Base-by-base conservation (phyloP, 495 filamentous ascomycete species). In the Trichoderma virens region DNA sequence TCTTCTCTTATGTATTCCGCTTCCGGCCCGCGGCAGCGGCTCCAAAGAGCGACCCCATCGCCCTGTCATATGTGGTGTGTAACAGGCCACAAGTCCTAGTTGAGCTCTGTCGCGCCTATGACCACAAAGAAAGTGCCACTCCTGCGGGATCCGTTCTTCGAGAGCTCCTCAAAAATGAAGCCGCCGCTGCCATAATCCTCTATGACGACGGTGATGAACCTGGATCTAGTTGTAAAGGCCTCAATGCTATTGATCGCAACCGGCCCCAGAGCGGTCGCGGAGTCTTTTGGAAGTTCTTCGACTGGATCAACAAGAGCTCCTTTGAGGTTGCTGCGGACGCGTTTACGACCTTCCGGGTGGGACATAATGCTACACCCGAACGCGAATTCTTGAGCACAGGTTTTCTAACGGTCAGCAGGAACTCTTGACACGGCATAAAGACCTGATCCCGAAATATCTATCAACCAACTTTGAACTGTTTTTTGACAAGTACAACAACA, bases 311-410 rank as follows among this genome's bases (percentile, higher is more conserved):
- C 72, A 87, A 89, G 70, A 88, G 91, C 65, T 91, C 88, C 20
- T 99, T 99, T 73, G 95, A 99, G 78, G 89, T 98, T 65, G 93
- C 92, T 69, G 93, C 95, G 34, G 95, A 98, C 78, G 93, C 95
- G 1, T 99, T 98, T 70, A 94, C 90, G 43, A 98, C 93, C 7
- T 99, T 99, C 74, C 82, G 93, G 74, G 92, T 96, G 81, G 67
- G 85, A 35, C 28, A 30, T 18, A 9, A 34, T 23, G 31, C 28
- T 61, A 30, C 25, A n/a, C 23, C 43, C 18, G 16, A 47, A 1
- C 9, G 16, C 3, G 20, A 23, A 60, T 18, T 20, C 6, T 25
- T 25, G 18, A 27, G 20, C 18, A 11, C 5, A 25, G n/a, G 6
- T 28, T 18, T 20, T 28, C 32, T 65, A 64, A 38, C 9, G 38